phyloP scores from a whole-genome alignment of 1,139 yeast genomes.

The Pichia sp. region DNA sequence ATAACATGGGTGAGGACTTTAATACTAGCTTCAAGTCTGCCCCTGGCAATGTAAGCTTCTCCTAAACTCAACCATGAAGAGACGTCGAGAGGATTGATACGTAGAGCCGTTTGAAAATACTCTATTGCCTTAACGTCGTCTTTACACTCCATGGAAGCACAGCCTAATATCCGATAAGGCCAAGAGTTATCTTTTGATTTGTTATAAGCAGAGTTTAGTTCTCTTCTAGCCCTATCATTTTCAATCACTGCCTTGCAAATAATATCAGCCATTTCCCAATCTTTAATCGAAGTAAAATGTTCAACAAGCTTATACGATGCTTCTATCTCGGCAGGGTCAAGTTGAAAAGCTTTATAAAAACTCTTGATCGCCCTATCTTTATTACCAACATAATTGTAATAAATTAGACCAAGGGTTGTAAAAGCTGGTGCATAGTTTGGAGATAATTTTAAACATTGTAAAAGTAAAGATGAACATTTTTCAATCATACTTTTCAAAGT shows the following conservation, averaged over 20 bases:
- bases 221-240: constrained; percentile 52
- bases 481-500: constrained; percentile 25
- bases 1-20: constrained; percentile 74
- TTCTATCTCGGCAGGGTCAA: constrained; percentile 67
- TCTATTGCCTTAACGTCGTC: constrained; percentile 79
- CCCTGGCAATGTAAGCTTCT: constrained; percentile 83
- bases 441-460: constrained; percentile 59
- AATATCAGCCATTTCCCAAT: constrained; percentile 84
- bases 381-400: constrained; percentile 55
- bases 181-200: constrained; percentile 38
- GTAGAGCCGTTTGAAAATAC: constrained; percentile 80
- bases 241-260: constrained; percentile 60
- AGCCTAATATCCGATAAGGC: constrained; percentile 88
- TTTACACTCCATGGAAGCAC: constrained; percentile 66
- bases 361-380: constrained; percentile 73
- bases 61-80: constrained; percentile 94
- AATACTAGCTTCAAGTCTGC: constrained; percentile 79
- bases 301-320: constrained; percentile 73
- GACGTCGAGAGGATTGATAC: constrained; percentile 61
- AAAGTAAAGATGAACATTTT: constrained; percentile 46
- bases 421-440: constrained; percentile 70
- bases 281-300: constrained; percentile 58
- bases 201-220: constrained; percentile 37
- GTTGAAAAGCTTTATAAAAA: constrained; percentile 83
- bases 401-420: constrained; percentile 73